Conservation (phyloP, 73 alveolate species). For the Tetrahymena thermophila region DNA sequence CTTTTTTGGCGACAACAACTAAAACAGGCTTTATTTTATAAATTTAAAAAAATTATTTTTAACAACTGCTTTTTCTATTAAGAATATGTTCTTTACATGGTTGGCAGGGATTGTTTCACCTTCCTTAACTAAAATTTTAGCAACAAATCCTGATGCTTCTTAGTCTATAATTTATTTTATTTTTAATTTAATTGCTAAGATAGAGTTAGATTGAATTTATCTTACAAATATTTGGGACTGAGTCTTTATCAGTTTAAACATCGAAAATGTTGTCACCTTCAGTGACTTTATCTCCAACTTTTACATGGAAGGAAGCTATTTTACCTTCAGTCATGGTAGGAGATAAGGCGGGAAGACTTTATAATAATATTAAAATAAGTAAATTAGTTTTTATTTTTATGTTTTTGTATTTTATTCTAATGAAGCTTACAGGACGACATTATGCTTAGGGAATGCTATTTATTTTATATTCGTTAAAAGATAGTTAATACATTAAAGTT, state of each 20-base stretch:
- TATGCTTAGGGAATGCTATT: slow-evolving; percentile 35
- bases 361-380: not conserved
- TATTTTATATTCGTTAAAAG: not conserved
- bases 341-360: slow-evolving; percentile 78
- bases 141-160: slow-evolving; percentile 79
- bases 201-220: not conserved
- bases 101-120: slow-evolving; percentile 41
- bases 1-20: slow-evolving; percentile 59
- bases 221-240: slow-evolving; percentile 38
- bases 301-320: slow-evolving; percentile 65
- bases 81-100: slow-evolving; percentile 54
- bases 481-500: not conserved
- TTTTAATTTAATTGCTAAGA: not conserved
- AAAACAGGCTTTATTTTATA: slow-evolving; percentile 48
- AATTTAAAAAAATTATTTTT: not conserved
- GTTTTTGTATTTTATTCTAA: too few species aligned
- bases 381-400: not conserved
- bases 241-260: slow-evolving; percentile 84
- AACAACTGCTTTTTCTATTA: slow-evolving; percentile 13
- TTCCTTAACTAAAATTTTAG: slow-evolving; percentile 62
- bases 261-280: slow-evolving; percentile 78
- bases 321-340: slow-evolving; percentile 90
- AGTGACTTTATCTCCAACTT: slow-evolving; percentile 67
- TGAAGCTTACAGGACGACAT: not conserved
- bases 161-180: slow-evolving; percentile 67